Base-by-base conservation (phyloP, 2,329 filamentous ascomycete genomes). In the Pseudogymnoascus sp. region DNA sequence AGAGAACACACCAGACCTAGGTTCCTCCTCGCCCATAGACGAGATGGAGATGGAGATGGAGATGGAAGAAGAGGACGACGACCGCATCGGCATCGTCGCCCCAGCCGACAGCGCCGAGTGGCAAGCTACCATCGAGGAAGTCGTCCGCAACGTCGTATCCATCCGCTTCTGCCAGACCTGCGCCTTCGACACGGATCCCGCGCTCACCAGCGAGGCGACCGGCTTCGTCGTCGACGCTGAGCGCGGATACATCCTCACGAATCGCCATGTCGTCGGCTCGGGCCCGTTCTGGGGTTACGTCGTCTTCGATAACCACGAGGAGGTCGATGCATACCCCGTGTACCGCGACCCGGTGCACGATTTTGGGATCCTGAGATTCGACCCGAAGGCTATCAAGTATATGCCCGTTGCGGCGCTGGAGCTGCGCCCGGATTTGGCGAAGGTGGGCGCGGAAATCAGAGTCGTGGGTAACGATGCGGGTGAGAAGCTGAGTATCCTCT, bases 311-410 rank as follows among this genome's bases (percentile, higher is more conserved):
- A 99, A 99, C 74, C 95, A 99, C 76, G 95, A 99, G 69, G 83
- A 96, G 80, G 95, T 95, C 70, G 95, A 99, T 74, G 93, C 96
- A 59, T 91, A 92, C 73, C 95, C 95, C 7, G 92, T 99, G 60
- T 99, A 99, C 78, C 91, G 95, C 72, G 95, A 99, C 73, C 96
- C 95, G 14, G 93, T 99, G 29, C 95, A 99, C 80, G 95, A 99
- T 76, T 99, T 99, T 71, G 95, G 95, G 67, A 96, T 99, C 70
- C 84, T 99, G 61, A 88, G 95, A 72, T 99, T 99, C 78, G 91
- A 99, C 71, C 95, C 95, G 40, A 91, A 91, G 73, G 89, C 89
- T 7, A 96, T 99, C 79, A 96, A 96, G 75, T 97, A 99, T 77
- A 96, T 99, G 92, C 87, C 90, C 8, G 83, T 99, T 23, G 85